A percentile compares a stretch with the other conserved stretches of the same genome.
phyloP scores from a whole-genome alignment of 2,329 filamentous ascomycete genomes.

The Claviceps sp. region DNA sequence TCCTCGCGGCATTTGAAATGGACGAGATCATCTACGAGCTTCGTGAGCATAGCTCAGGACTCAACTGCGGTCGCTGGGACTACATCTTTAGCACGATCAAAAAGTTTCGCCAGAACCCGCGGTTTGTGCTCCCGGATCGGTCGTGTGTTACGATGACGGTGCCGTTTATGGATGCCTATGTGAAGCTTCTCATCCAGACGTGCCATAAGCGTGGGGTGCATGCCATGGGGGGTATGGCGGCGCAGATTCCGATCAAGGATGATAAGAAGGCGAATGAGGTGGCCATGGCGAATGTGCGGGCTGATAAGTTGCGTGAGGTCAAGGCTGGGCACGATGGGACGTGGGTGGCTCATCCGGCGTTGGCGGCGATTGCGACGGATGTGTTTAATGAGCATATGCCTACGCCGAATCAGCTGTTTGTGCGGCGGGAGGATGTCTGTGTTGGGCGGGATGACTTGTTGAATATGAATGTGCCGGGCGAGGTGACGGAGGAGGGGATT shows the following conservation, averaged over 20 bases:
- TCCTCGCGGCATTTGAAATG: constrained; percentile 97
- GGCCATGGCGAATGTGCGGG: constrained; percentile 84
- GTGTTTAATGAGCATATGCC: constrained; percentile 99
- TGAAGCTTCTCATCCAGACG: constrained; percentile 94
- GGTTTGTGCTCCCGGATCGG: constrained; percentile 88
- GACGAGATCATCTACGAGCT: constrained; percentile 99
- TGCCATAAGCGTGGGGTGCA: constrained; percentile 96
- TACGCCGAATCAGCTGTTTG: constrained; percentile 89
- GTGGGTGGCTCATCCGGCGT: constrained; percentile 93
- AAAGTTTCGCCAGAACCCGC: constrained; percentile 91
- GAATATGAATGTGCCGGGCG: constrained; percentile 94
- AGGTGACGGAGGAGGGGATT: constrained; percentile 87
- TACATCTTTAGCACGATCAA: constrained; percentile 99
- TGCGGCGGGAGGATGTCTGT: constrained; percentile 77
- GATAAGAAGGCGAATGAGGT: constrained; percentile 81
- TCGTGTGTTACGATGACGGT: constrained; percentile 91
- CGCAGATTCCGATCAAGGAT: constrained; percentile 97
- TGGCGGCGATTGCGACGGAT: constrained; percentile 76
- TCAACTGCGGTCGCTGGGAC: constrained; percentile 98
- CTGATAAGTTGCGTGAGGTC: constrained; percentile 92
- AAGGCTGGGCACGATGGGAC: constrained; percentile 90
- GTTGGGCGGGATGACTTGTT: constrained; percentile 81
- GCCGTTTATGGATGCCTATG: constrained; percentile 94
- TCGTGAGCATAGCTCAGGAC: constrained; percentile 84
- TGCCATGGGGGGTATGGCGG: constrained; percentile 97